These are phyloP conservation scores for Gliomastix tumulicola DNA, from an alignment of 2,329 filamentous ascomycete genomes.

Conservation along the genomic window DNA sequence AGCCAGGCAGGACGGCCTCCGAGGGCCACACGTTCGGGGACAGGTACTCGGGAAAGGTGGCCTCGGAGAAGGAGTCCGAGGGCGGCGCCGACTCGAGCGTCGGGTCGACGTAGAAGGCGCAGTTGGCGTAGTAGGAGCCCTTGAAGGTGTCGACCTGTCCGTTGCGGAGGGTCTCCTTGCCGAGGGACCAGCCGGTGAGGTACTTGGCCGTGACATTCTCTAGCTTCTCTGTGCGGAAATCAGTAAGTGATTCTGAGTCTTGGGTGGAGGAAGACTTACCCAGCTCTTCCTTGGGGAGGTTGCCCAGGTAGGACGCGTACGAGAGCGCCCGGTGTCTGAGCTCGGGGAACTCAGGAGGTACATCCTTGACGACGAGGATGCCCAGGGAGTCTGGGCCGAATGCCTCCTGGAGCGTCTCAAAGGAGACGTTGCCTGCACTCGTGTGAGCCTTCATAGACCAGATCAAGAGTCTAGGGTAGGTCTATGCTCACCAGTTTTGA, in stretches of 20 bases:
- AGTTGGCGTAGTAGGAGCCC: slow-evolving; percentile 80
- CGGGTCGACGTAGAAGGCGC: slow-evolving; percentile 66
- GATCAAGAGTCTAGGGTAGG: neutral
- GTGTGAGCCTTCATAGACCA: neutral
- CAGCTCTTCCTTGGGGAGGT: slow-evolving; percentile 64
- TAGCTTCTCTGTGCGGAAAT: slow-evolving; percentile 37
- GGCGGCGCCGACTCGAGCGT: slow-evolving; percentile 55
- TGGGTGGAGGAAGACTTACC: too few relatives aligned
- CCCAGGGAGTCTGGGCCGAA: slow-evolving; percentile 89
- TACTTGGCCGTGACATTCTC: slow-evolving; percentile 57
- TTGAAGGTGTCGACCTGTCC: slow-evolving; percentile 75
- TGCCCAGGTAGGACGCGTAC: slow-evolving; percentile 83
- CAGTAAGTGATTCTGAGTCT: too few relatives aligned
- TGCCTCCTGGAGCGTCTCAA: slow-evolving; percentile 64
- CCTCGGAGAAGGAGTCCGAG: slow-evolving; percentile 46
- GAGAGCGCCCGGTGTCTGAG: slow-evolving; percentile 71
- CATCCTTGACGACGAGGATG: slow-evolving; percentile 86
- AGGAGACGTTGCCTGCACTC: slow-evolving; percentile 54
- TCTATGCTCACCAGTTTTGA: slow-evolving; percentile 44
- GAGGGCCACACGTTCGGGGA: slow-evolving; percentile 80
- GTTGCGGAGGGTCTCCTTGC: slow-evolving; percentile 74
- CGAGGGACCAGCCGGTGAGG: slow-evolving; percentile 70
- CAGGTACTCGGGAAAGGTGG: slow-evolving; percentile 79
- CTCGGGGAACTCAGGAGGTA: slow-evolving; percentile 64
- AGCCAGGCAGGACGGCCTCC: slow-evolving; percentile 63